Evolutionary conservation across 257 asterid genomes (phyloP).

Genomic region (Anisodus tanguticus): DNA sequence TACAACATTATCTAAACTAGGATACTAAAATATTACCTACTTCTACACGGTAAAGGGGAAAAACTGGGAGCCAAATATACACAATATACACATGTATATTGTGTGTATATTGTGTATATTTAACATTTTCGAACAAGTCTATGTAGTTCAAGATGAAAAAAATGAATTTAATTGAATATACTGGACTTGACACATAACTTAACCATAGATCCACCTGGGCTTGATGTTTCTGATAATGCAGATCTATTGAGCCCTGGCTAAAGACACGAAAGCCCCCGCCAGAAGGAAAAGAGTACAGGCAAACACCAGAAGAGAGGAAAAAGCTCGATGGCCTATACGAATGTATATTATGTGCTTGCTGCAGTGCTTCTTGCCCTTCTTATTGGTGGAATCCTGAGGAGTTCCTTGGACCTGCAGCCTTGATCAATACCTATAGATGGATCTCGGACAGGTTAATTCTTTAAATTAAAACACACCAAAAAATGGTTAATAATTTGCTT

Average conservation of each 20-base stretch:
- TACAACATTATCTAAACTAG: too few species aligned
- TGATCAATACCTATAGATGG: constrained; percentile 81
- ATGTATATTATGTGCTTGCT: constrained; percentile 85
- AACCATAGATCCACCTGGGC: not conserved
- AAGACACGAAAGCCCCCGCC: constrained; percentile 64
- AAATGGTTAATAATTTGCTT: not conserved
- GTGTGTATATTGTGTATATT: too few species aligned
- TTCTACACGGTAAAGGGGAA: too few species aligned
- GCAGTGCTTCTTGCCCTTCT: constrained; percentile 74
- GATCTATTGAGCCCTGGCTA: constrained; percentile 79
- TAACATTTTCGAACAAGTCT: too few species aligned
- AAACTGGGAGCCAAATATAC: too few species aligned
- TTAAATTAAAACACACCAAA: not conserved
- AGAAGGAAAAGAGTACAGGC: constrained; percentile 62
- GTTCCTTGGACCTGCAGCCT: constrained; percentile 68
- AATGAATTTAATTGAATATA: too few species aligned
- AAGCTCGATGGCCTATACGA: constrained; percentile 72
- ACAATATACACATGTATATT: too few species aligned
- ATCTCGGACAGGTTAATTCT: constrained; percentile 61
- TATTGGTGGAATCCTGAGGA: constrained; percentile 93
- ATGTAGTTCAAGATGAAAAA: not conserved
- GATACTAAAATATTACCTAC: too few species aligned
- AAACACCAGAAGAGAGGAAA: constrained; percentile 55
- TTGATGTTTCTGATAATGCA: constrained; percentile 22
- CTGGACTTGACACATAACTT: not conserved